Percentiles rank a stretch among this genome's conserved stretches.
Conservation (phyloP, 345 rosid genomes). For the Rhodamnia rubescens region DNA sequence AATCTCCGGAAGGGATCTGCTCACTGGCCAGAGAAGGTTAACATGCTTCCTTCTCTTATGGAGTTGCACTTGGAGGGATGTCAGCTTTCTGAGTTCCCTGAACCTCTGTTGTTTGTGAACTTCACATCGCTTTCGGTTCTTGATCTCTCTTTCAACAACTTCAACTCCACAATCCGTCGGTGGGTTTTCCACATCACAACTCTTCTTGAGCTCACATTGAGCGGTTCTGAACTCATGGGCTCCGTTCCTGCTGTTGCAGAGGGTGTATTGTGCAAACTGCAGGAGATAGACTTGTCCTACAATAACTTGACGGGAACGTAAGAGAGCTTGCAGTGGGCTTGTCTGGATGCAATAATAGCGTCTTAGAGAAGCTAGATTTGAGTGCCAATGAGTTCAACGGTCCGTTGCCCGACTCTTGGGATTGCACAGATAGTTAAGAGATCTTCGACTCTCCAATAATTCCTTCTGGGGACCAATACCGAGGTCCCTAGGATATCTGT, state of each 20-base stretch:
- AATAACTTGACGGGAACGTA: not conserved
- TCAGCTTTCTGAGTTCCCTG: conserved; percentile 6
- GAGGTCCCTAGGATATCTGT: conserved; percentile 6
- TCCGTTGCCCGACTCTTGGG: conserved; percentile 8
- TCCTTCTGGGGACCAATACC: conserved; percentile 12
- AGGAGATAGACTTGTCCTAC: not conserved
- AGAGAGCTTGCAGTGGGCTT: not conserved
- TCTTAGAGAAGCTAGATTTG: not conserved
- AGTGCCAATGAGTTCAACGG: not conserved
- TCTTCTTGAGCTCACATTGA: conserved; percentile 6
- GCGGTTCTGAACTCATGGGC: conserved; percentile 1
- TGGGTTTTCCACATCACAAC: conserved; percentile 12
- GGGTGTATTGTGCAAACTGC: not conserved
- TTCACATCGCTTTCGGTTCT: conserved; percentile 11
- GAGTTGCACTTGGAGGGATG: conserved; percentile 11
- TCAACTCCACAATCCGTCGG: conserved; percentile 5
- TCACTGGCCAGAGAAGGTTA: conserved; percentile 7
- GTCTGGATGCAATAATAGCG: not conserved
- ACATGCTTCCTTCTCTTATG: conserved; percentile 10
- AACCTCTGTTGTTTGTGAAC: not conserved
- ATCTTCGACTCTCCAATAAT: not conserved
- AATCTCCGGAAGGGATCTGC: not conserved
- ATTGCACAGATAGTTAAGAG: not conserved
- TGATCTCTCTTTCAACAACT: conserved; percentile 15
- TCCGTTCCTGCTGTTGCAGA: not conserved